phyloP scores from a whole-genome alignment of 1,139 yeast genomes.

The Scheffersomyces stambukii region DNA sequence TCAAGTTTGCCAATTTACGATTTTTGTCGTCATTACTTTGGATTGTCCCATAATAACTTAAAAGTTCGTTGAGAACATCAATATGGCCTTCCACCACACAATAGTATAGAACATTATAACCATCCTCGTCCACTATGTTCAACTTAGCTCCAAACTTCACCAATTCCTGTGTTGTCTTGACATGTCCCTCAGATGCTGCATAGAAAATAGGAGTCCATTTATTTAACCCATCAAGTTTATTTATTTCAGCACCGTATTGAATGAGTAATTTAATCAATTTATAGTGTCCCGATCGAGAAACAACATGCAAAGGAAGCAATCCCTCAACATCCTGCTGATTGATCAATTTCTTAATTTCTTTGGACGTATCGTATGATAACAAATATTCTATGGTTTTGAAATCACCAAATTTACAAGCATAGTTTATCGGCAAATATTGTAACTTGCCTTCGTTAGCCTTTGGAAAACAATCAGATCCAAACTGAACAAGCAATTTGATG shows the following conservation, averaged over 20 bases:
- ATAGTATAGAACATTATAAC: slow-evolving; percentile 77
- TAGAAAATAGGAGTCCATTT: slow-evolving; percentile 94
- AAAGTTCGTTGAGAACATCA: slow-evolving; percentile 65
- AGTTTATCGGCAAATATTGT: slow-evolving; percentile 76
- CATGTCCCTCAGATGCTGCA: slow-evolving; percentile 84
- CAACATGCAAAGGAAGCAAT: slow-evolving; percentile 80
- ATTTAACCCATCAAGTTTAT: slow-evolving; percentile 76
- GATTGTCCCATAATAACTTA: slow-evolving; percentile 29
- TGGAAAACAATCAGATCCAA: slow-evolving; percentile 59
- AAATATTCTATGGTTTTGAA: slow-evolving; percentile 65
- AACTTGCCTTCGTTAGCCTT: slow-evolving; percentile 44
- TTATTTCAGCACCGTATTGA: slow-evolving; percentile 71
- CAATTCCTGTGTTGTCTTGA: slow-evolving; percentile 63
- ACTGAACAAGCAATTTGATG: slow-evolving; percentile 37
- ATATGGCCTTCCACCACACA: slow-evolving; percentile 95
- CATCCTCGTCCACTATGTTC: slow-evolving; percentile 75
- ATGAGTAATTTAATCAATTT: slow-evolving; percentile 65
- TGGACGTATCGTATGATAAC: slow-evolving; percentile 26
- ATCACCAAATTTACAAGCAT: slow-evolving; percentile 87
- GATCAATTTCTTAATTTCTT: slow-evolving; percentile 18
- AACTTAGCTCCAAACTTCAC: slow-evolving; percentile 71
- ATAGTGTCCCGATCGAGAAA: slow-evolving; percentile 78
- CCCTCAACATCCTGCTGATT: slow-evolving; percentile 82
- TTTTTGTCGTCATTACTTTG: slow-evolving; percentile 5
- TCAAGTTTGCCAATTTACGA: slow-evolving; percentile 1